These are phyloP conservation scores for Aureobasidium melanogenum DNA, from an alignment of 2,329 filamentous ascomycete species.

Conservation along the genomic window DNA sequence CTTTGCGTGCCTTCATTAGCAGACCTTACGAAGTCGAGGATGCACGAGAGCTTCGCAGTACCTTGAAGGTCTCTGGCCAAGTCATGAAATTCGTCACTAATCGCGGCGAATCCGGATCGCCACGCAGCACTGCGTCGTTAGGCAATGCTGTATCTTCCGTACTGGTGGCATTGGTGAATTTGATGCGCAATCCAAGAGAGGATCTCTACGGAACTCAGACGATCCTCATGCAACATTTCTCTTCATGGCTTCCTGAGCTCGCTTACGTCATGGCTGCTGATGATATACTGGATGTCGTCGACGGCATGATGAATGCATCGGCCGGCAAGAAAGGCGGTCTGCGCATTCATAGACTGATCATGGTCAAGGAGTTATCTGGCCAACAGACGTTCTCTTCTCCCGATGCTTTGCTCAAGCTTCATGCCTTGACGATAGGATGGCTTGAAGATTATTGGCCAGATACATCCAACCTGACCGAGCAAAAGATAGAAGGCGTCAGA, in stretches of 20 bases:
- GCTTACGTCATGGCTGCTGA: slow-evolving; percentile 64
- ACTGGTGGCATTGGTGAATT: background rate
- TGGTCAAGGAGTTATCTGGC: slow-evolving; percentile 85
- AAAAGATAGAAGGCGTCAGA: slow-evolving; percentile 88
- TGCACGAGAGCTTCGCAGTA: slow-evolving; percentile 14
- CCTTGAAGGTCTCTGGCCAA: slow-evolving; percentile 15
- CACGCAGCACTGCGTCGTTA: background rate
- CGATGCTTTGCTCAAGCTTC: slow-evolving; percentile 64
- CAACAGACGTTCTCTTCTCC: slow-evolving; percentile 72
- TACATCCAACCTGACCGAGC: slow-evolving; percentile 61
- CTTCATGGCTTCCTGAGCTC: slow-evolving; percentile 93
- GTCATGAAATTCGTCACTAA: slow-evolving; percentile 12
- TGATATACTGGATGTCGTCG: slow-evolving; percentile 83
- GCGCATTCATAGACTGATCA: slow-evolving; percentile 51
- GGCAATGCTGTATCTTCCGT: slow-evolving; percentile 2
- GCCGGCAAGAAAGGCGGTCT: slow-evolving; percentile 4
- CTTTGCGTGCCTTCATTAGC: slow-evolving; percentile 12
- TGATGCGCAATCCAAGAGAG: slow-evolving; percentile 11
- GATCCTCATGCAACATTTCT: slow-evolving; percentile 88
- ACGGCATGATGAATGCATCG: slow-evolving; percentile 8
- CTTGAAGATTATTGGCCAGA: slow-evolving; percentile 89
- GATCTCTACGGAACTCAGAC: slow-evolving; percentile 51
- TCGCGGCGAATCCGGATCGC: background rate
- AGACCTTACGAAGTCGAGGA: slow-evolving; percentile 14
- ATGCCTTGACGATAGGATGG: slow-evolving; percentile 44